These are phyloP conservation scores for Geoglossum cookeanum DNA, from an alignment of 2,329 filamentous ascomycete genomes.

Conservation along the genomic window DNA sequence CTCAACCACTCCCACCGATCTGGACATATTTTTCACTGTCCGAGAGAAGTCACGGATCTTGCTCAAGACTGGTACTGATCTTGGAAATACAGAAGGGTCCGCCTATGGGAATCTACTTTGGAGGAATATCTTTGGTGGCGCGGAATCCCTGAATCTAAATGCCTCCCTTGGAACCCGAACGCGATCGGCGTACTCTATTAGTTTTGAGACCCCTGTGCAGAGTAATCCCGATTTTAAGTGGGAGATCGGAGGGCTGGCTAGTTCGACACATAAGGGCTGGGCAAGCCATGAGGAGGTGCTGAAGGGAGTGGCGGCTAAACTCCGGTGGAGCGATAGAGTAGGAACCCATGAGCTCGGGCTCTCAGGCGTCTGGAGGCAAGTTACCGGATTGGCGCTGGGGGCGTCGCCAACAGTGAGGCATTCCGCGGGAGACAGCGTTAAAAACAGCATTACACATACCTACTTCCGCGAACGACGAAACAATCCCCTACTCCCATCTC, in stretches of 20 bases:
- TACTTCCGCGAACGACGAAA: constrained; percentile 68
- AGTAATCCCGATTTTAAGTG: constrained; percentile 68
- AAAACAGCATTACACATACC: constrained; percentile 67
- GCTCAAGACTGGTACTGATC: constrained; percentile 84
- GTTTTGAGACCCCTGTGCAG: constrained; percentile 63
- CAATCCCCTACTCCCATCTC: constrained; percentile 64
- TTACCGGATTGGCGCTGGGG: constrained; percentile 56
- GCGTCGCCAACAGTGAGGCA: constrained; percentile 66
- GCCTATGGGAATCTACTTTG: constrained; percentile 75
- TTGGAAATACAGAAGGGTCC: constrained; percentile 84
- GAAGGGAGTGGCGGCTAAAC: constrained; percentile 55
- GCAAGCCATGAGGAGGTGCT: constrained; percentile 84
- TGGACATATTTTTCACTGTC: constrained; percentile 63
- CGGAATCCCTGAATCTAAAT: constrained; percentile 73
- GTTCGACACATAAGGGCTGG: constrained; percentile 76
- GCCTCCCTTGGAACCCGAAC: constrained; percentile 80
- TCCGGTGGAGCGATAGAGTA: constrained; percentile 52
- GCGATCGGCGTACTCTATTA: constrained; percentile 74
- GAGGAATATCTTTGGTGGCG: constrained; percentile 87
- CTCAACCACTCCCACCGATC: constrained; percentile 51
- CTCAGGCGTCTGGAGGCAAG: constrained; percentile 66
- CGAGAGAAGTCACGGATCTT: constrained; percentile 66
- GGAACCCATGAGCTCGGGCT: constrained; percentile 65
- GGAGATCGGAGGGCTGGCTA: constrained; percentile 63
- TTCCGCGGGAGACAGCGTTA: constrained; percentile 80